phyloP scores from a whole-genome alignment of 176 grass and related monocot species.

The Neostapfia colusana region DNA sequence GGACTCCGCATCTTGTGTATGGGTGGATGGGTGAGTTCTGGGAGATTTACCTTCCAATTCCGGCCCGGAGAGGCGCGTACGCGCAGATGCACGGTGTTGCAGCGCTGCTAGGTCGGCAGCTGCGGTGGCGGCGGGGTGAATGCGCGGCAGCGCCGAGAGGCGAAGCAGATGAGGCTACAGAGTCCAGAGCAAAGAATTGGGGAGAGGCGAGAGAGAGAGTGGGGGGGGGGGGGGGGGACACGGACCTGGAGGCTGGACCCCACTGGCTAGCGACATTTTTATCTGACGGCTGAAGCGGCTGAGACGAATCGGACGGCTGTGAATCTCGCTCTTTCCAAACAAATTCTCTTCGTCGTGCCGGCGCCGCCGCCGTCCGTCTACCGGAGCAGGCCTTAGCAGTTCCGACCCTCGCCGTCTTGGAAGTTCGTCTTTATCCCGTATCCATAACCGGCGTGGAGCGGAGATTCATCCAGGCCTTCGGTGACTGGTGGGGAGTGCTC shows the following conservation, averaged over 20 bases:
- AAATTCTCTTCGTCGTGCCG: not conserved
- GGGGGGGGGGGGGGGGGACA: no score
- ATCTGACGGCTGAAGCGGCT: not conserved
- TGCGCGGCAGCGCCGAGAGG: not conserved
- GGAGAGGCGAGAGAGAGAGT: no score
- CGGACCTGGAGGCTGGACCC: no score
- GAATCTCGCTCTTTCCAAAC: not conserved
- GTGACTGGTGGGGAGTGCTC: not conserved
- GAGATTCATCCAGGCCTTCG: not conserved
- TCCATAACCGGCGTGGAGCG: not conserved
- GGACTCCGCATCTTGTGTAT: not conserved
- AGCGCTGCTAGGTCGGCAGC: not conserved
- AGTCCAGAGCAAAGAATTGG: no score
- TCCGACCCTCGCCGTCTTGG: not conserved
- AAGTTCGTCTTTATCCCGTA: no score
- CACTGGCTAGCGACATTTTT: not conserved
- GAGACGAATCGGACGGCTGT: not conserved
- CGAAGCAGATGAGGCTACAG: not conserved
- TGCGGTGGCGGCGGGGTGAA: not conserved
- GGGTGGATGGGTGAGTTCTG: not conserved
- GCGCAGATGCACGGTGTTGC: not conserved
- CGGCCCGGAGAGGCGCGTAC: not conserved
- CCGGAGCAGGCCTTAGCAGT: not conserved
- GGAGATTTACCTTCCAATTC: constrained; percentile 8
- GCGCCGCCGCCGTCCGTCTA: not conserved